These are phyloP conservation scores for Cladosporium sp. DNA, from an alignment of 2,329 filamentous ascomycete species.

Conservation along the genomic window DNA sequence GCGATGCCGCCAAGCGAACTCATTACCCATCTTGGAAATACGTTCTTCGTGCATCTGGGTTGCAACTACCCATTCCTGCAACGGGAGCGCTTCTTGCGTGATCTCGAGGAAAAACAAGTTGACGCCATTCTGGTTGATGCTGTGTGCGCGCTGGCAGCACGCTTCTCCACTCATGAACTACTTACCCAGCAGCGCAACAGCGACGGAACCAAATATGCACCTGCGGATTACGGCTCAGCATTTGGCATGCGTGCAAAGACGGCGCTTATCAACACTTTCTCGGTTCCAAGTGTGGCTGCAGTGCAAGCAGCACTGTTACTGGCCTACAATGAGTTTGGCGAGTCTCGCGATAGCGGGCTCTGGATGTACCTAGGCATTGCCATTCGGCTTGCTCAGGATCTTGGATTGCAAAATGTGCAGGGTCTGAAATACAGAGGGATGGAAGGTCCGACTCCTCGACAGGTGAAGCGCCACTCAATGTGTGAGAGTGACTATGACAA, in stretches of 20 bases:
- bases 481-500: conserved; percentile 28
- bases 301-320: conserved; percentile 80
- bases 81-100: conserved; percentile 65
- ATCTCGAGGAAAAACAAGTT: conserved; percentile 74
- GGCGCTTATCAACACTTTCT: conserved; percentile 77
- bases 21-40: conserved; percentile 71
- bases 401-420: conserved; percentile 77
- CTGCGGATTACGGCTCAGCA: conserved; percentile 67
- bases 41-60: conserved; percentile 76
- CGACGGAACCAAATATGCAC: conserved; percentile 40
- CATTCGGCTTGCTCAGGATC: conserved; percentile 75
- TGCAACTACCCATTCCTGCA: conserved; percentile 83
- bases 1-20: conserved; percentile 66
- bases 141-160: conserved; percentile 74
- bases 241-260: conserved; percentile 80
- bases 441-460: conserved; percentile 53
- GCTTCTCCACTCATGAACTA: conserved; percentile 65
- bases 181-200: conserved; percentile 49
- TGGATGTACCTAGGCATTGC: conserved; percentile 93
- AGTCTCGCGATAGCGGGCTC: conserved; percentile 79
- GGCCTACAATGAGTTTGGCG: conserved; percentile 85
- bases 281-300: conserved; percentile 75
- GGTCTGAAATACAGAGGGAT: conserved; percentile 60
- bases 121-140: conserved; percentile 84
- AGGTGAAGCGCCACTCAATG: conserved; percentile 39